phyloP scores from a whole-genome alignment of 352 stramenopile species.

The Pythium sp. region DNA sequence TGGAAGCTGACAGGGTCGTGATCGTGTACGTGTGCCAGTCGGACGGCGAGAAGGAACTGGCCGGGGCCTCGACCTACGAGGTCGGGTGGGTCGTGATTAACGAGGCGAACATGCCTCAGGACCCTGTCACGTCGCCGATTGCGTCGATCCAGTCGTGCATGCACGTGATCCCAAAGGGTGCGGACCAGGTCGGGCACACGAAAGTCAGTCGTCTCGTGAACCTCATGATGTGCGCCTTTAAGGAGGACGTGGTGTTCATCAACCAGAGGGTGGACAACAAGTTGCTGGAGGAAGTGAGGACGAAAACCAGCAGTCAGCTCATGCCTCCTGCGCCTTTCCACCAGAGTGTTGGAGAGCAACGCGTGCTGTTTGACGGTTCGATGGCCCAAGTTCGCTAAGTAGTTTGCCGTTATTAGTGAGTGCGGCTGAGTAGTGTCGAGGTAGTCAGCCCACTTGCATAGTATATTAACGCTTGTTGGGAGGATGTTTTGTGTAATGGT shows the following conservation, averaged over 20 bases:
- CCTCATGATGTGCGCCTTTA: slow-evolving; percentile 12
- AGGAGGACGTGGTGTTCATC: slow-evolving; percentile 11
- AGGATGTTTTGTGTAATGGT: neutral
- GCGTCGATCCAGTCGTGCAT: slow-evolving; percentile 10
- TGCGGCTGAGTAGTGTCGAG: no score
- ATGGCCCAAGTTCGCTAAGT: neutral
- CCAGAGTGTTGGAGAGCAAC: neutral
- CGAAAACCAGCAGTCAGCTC: neutral
- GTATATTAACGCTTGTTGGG: neutral
- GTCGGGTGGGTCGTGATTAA: slow-evolving; percentile 5
- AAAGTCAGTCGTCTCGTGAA: slow-evolving; percentile 4
- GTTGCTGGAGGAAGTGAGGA: slow-evolving; percentile 6
- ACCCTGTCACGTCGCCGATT: neutral
- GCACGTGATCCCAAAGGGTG: slow-evolving; percentile 1
- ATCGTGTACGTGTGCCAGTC: slow-evolving; percentile 12
- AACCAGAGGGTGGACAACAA: slow-evolving; percentile 9
- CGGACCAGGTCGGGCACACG: neutral
- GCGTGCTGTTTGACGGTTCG: neutral
- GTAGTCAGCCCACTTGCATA: neutral
- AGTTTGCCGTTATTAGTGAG: no score
- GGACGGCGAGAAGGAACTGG: slow-evolving; percentile 8
- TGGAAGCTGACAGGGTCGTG: slow-evolving; percentile 12
- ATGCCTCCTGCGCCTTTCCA: neutral
- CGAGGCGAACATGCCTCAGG: neutral
- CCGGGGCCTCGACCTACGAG: neutral